Evolutionary conservation across 73 alveolate species (phyloP).

Genomic region (Tetrahymena thermophila): DNA sequence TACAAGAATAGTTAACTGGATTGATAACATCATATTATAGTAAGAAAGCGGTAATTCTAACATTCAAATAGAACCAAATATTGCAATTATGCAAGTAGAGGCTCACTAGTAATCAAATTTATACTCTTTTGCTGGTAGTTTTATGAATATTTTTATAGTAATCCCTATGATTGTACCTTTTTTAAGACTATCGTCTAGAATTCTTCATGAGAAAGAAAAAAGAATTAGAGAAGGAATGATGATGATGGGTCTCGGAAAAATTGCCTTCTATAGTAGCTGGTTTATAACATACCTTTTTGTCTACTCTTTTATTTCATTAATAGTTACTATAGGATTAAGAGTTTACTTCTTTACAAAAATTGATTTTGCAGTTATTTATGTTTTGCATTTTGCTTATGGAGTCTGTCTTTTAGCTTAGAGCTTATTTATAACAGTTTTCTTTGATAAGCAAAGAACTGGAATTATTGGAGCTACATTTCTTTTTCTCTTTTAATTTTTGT

Average conservation of each 20-base stretch:
- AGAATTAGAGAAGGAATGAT: conserved; percentile 96
- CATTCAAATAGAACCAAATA: conserved; percentile 2
- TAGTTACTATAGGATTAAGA: conserved; percentile 53
- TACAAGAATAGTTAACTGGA: conserved; percentile 9
- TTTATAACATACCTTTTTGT: conserved; percentile 65
- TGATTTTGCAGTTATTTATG: conserved; percentile 56
- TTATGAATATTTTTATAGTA: conserved; percentile 10
- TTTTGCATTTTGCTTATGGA: conserved; percentile 61
- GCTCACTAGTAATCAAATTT: conserved; percentile 12
- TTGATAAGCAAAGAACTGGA: conserved; percentile 72
- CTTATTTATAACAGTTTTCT: conserved; percentile 71
- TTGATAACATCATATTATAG: conserved; percentile 17
- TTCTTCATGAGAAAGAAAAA: conserved; percentile 81
- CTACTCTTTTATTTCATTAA: conserved; percentile 61
- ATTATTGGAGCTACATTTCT: conserved; percentile 59
- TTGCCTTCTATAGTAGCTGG: conserved; percentile 87
- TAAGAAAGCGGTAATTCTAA: not conserved
- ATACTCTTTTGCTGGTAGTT: not conserved
- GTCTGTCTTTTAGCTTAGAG: conserved; percentile 55
- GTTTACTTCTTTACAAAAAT: conserved; percentile 46
- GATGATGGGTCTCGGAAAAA: conserved; percentile 94
- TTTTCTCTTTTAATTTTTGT: conserved; percentile 38
- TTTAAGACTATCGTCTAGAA: conserved; percentile 25
- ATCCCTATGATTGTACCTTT: conserved; percentile 21
- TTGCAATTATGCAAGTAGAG: not conserved